Conservation (phyloP, 352 stramenopile genomes). For the Phytophthora aleatoria region DNA sequence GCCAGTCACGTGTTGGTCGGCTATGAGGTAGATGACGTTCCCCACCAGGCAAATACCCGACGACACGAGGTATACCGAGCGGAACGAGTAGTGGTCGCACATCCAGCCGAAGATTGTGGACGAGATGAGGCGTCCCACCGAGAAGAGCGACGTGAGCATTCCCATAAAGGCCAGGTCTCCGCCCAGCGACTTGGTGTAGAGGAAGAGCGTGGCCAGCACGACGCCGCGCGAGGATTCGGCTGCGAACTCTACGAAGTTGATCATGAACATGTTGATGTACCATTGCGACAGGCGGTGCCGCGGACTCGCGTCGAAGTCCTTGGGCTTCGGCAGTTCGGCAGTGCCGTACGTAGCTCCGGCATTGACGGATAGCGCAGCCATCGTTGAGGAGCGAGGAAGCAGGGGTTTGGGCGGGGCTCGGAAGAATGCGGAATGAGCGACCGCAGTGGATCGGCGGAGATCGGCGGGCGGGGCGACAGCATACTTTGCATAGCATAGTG, state of each 20-base stretch:
- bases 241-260: conserved; percentile 85
- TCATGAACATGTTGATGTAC: conserved; percentile 74
- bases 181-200: conserved; percentile 79
- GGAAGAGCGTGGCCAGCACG: conserved; percentile 77
- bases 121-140: conserved; percentile 71
- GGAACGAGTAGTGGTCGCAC: conserved; percentile 80
- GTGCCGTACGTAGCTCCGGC: conserved; percentile 39
- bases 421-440: conserved; percentile 27
- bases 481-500: conserved; percentile 16
- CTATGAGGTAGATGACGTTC: conserved; percentile 72
- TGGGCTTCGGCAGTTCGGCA: conserved; percentile 26
- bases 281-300: conserved; percentile 47
- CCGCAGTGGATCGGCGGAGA: conserved; percentile 8
- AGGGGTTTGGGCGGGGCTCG: conserved; percentile 4
- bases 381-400: conserved; percentile 8
- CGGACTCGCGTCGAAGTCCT: conserved; percentile 44
- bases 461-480: conserved; percentile 17
- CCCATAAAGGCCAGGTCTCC: conserved; percentile 78
- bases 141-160: conserved; percentile 77
- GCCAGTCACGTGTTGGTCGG: conserved; percentile 60
- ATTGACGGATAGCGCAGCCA: conserved; percentile 32
- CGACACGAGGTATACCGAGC: conserved; percentile 74
- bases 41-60: conserved; percentile 65
- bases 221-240: conserved; percentile 74
- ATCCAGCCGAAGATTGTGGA: conserved; percentile 82